These are phyloP conservation scores for Cladosporium sp. DNA, from an alignment of 2,329 filamentous ascomycete genomes.

Conservation along the genomic window DNA sequence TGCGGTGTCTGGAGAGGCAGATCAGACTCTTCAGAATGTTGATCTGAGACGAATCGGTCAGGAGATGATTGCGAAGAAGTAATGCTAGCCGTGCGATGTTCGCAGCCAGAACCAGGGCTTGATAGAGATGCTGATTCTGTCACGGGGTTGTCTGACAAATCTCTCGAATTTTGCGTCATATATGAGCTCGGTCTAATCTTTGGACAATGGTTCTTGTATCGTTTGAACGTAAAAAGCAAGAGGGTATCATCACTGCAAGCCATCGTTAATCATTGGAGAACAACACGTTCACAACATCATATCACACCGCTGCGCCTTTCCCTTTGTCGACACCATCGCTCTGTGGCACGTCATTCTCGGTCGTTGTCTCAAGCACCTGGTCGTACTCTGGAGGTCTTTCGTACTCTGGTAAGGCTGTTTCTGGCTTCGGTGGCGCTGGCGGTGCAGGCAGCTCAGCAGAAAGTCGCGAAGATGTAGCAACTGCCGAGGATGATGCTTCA, in stretches of 20 bases:
- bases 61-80: slow-evolving; percentile 5
- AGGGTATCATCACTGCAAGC: too few species aligned
- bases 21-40: slow-evolving; percentile 19
- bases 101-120: too few species aligned
- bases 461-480: not conserved
- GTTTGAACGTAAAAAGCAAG: too few species aligned
- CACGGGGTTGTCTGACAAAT: too few species aligned
- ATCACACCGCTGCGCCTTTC: not conserved
- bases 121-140: too few species aligned
- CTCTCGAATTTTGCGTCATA: too few species aligned
- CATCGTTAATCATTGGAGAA: too few species aligned
- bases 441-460: not conserved
- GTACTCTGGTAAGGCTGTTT: slow-evolving; percentile 6
- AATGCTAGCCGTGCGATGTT: not conserved
- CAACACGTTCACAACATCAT: too few species aligned
- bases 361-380: not conserved
- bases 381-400: slow-evolving; percentile 14
- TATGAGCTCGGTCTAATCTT: too few species aligned
- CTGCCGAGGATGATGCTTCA: slow-evolving; percentile 1
- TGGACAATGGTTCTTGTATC: too few species aligned
- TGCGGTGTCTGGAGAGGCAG: slow-evolving; percentile 12
- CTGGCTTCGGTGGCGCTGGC: not conserved
- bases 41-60: slow-evolving; percentile 16
- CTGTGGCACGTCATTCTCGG: not conserved
- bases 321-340: not conserved